Evolutionary conservation across 805 yeast genomes (phyloP).

Genomic region (Starmerella bacillaris): DNA sequence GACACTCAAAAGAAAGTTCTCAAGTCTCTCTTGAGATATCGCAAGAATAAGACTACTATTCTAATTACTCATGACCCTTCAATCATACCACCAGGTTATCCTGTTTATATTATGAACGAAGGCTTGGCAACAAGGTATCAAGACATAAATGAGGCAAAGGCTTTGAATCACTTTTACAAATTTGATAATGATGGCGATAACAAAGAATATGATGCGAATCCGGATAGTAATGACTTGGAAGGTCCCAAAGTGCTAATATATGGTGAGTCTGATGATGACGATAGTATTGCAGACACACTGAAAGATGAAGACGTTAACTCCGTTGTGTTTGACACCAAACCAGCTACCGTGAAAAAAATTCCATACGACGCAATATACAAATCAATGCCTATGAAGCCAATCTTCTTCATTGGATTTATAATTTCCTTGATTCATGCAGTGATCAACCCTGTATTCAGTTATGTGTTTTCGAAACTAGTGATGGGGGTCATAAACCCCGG

Average conservation of each 20-base stretch:
- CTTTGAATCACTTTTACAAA: not conserved
- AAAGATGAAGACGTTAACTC: too few relatives aligned
- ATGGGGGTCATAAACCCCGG: constrained; percentile 38
- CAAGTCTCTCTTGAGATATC: constrained; percentile 36
- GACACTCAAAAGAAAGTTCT: constrained; percentile 31
- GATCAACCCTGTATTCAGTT: constrained; percentile 62
- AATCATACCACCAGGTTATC: constrained; percentile 40
- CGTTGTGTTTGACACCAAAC: too few relatives aligned
- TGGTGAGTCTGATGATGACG: not conserved
- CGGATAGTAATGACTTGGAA: not conserved
- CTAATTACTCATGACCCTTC: constrained; percentile 61
- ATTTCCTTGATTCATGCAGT: constrained; percentile 41
- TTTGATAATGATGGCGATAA: not conserved
- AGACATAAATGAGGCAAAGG: not conserved
- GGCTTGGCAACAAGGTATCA: constrained; percentile 30
- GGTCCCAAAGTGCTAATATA: too few relatives aligned
- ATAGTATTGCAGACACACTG: not conserved
- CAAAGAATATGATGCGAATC: constrained; percentile 1
- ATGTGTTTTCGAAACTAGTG: constrained; percentile 50
- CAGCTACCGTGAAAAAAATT: not conserved
- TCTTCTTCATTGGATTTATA: constrained; percentile 33
- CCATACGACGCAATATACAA: not conserved
- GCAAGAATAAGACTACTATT: constrained; percentile 57
- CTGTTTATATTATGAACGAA: constrained; percentile 38
- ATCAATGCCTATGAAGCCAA: constrained; percentile 12